Conservation (phyloP, 805 yeast genomes). For the Kurtzmaniella cleridarum region DNA sequence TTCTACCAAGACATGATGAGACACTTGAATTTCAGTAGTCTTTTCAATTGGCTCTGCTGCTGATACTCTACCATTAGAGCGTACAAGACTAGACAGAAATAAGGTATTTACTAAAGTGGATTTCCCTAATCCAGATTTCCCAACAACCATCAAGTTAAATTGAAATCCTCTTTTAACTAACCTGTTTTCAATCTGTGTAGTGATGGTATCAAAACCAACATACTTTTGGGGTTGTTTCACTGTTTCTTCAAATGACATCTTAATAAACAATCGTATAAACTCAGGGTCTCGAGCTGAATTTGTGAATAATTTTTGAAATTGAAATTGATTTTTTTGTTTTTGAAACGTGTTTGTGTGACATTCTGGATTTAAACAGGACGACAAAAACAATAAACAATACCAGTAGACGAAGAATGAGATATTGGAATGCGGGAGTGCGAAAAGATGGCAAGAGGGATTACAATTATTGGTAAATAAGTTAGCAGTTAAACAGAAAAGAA, state of each 20-base stretch:
- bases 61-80: constrained; percentile 65
- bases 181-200: constrained; percentile 90
- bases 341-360: too few relatives aligned
- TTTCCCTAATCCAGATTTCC: constrained; percentile 87
- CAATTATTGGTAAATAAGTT: too few relatives aligned
- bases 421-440: constrained; percentile 35
- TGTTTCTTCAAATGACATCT: constrained; percentile 14
- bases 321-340: too few relatives aligned
- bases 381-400: too few relatives aligned
- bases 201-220: constrained; percentile 96
- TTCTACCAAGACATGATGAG: constrained; percentile 68
- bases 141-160: constrained; percentile 91
- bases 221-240: constrained; percentile 59
- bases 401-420: constrained; percentile 16
- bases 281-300: not conserved
- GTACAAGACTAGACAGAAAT: constrained; percentile 75
- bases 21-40: constrained; percentile 78
- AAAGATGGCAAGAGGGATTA: too few relatives aligned
- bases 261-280: not conserved
- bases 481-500: too few relatives aligned
- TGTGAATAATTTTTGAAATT: too few relatives aligned
- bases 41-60: constrained; percentile 71
- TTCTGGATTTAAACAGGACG: too few relatives aligned
- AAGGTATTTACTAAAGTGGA: constrained; percentile 87
- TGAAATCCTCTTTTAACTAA: constrained; percentile 89